phyloP scores from a whole-genome alignment of 768 basidiomycete species.

The Lactifluus volemus region DNA sequence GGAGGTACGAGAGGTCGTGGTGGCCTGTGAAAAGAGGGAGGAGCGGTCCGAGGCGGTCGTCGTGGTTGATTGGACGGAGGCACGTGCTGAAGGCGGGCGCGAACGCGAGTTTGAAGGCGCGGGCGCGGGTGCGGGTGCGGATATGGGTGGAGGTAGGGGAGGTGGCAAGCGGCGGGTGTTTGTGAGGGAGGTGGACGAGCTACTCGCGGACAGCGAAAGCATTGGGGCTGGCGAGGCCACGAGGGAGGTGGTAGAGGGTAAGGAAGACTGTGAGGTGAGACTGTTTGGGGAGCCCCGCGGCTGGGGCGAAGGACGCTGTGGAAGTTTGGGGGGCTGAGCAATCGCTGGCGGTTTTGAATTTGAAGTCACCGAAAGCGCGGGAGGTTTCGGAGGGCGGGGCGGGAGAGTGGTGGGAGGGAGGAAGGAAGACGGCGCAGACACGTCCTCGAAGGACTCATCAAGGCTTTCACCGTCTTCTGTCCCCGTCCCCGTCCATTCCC shows the following conservation, averaged over 20 bases:
- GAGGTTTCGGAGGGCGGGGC: constrained; percentile 22
- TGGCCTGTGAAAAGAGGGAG: constrained; percentile 32
- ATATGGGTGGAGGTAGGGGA: neutral
- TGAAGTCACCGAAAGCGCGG: neutral
- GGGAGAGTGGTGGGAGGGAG: constrained; percentile 30
- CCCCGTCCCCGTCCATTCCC: constrained; percentile 25
- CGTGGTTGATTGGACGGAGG: constrained; percentile 29
- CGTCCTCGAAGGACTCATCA: constrained; percentile 59
- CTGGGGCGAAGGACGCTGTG: constrained; percentile 8
- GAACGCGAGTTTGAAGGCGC: constrained; percentile 11
- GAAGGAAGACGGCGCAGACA: constrained; percentile 39
- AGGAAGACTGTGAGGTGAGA: constrained; percentile 15
- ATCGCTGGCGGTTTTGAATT: neutral
- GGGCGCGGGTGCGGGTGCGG: neutral
- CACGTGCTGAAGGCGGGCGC: constrained; percentile 24
- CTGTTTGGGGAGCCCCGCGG: neutral
- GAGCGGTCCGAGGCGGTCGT: constrained; percentile 18
- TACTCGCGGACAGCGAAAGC: neutral
- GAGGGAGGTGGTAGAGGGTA: constrained; percentile 34
- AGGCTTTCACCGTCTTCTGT: constrained; percentile 47
- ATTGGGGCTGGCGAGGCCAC: constrained; percentile 25
- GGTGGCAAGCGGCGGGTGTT: constrained; percentile 10
- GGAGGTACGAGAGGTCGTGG: constrained; percentile 39
- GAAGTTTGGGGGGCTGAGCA: constrained; percentile 14
- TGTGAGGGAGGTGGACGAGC: neutral